Base-by-base conservation (phyloP, 2,329 filamentous ascomycete species). In the Colletotrichum acutatum region DNA sequence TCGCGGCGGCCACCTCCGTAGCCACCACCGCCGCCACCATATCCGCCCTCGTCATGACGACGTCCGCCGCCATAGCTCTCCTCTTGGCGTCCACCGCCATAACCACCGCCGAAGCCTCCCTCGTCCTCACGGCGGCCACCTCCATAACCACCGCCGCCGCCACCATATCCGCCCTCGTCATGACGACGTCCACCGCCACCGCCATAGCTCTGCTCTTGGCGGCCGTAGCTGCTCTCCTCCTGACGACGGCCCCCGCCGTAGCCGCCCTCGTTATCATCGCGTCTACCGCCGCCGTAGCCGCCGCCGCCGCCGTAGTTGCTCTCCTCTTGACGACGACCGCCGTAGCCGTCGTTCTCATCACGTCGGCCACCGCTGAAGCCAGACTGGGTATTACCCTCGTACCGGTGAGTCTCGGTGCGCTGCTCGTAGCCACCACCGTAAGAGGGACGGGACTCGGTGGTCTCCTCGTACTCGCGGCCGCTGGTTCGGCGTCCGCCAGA, bases 401-500 rank as follows among this genome's bases (percentile, higher is more conserved):
- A 84, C 66, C 88, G 86, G 24, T 82, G 85, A 34, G 85, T 84
- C 80, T 92, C 89, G 46, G 88, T 89, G 52, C 85, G 88, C 75
- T 90, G 84, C 77, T 92, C 88, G 74, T 90, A 91, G 6, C 89
- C 87, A 56, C 89, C 88, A 4, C 86, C 87, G 65, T 85, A 82
- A 7, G 80, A 83, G 22, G 86, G 85, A 11, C 84, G 86, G 8
- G 86, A 86, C 78, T 93, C 89, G 5, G 85, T 87, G 60, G 84
- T 85, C 78, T 92, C 86, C 78, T 92, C 84, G 76, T 90, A 92
- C 53, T 89, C 88, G 75, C 89, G 90, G 34, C 86, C 87, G 26
- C 82, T 81, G 26, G 84, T 82, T 7, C 79, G 79, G 34, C 81
- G 78, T 26, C 81, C 79, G 32, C 80, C 80, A 6, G 80, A 78